A percentile compares a stretch with the other conserved stretches of the same genome.
Evolutionary conservation across 345 rosid species (phyloP).

Genomic region (Sapria himalayana): DNA sequence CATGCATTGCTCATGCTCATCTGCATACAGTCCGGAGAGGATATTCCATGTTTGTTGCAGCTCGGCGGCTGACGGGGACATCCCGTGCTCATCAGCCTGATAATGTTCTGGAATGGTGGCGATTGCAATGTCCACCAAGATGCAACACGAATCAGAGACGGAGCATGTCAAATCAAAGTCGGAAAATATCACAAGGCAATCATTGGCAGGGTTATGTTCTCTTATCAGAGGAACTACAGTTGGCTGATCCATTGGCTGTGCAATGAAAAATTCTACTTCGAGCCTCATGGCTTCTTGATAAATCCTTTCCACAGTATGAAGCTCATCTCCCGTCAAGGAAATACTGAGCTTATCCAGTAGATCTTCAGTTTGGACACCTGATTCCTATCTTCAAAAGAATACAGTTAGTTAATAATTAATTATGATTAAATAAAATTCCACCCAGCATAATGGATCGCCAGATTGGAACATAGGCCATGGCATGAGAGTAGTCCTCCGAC

Average conservation of each 20-base stretch:
- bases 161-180: conserved; percentile 97
- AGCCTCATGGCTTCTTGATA: conserved; percentile 96
- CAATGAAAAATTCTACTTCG: conserved; percentile 77
- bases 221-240: conserved; percentile 48
- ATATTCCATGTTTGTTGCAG: conserved; percentile 55
- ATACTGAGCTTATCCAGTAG: conserved; percentile 86
- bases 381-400: conserved; percentile 37
- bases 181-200: conserved; percentile 45
- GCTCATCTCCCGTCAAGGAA: conserved; percentile 89
- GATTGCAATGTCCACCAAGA: conserved; percentile 88
- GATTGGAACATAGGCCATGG: too few relatives aligned
- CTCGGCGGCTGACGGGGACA: conserved; percentile 62
- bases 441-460: too few relatives aligned
- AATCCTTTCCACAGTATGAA: conserved; percentile 69
- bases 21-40: conserved; percentile 61
- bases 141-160: conserved; percentile 87
- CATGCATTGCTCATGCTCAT: conserved; percentile 77
- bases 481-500: too few relatives aligned
- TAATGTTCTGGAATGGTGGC: conserved; percentile 60
- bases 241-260: conserved; percentile 59
- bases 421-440: too few relatives aligned
- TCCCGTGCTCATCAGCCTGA: conserved; percentile 27
- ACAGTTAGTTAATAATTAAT: too few relatives aligned
- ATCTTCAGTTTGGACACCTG: conserved; percentile 81
- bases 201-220: conserved; percentile 30